A percentile compares a stretch with the other conserved stretches of the same genome.
Evolutionary conservation across 495 filamentous ascomycete species (phyloP).

Genomic region (Neurospora tetrasperma): DNA sequence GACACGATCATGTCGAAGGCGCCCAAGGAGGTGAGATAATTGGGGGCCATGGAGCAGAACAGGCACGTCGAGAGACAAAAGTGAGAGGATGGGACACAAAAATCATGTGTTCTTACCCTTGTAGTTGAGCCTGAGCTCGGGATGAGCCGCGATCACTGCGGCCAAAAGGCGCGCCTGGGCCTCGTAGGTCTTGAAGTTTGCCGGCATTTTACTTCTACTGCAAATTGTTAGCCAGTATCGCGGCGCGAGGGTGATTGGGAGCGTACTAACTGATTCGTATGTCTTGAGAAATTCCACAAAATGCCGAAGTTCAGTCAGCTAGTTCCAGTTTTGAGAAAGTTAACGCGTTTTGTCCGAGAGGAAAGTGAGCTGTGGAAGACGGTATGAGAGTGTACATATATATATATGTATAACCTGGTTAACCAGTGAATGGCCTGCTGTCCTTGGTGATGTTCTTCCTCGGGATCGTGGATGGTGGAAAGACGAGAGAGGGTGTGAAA

Average conservation of each 20-base stretch:
- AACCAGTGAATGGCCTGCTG: background rate
- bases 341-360: background rate
- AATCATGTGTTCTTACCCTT: constrained; percentile 29
- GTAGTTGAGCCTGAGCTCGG: constrained; percentile 36
- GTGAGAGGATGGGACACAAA: background rate
- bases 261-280: background rate
- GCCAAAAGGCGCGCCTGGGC: constrained; percentile 37
- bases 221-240: background rate
- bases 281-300: background rate
- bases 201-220: constrained; percentile 17
- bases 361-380: background rate
- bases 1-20: background rate
- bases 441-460: background rate
- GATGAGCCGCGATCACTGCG: constrained; percentile 39
- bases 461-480: background rate
- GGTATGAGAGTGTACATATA: background rate
- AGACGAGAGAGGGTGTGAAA: background rate
- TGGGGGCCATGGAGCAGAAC: background rate
- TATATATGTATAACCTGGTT: background rate
- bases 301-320: background rate
- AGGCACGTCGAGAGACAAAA: background rate
- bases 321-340: background rate
- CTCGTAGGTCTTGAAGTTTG: constrained; percentile 41
- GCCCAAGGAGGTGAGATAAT: background rate
- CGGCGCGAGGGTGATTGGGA: background rate